Evolutionary conservation across 2,329 filamentous ascomycete species (phyloP).

Genomic region (Diaporthe sp.): DNA sequence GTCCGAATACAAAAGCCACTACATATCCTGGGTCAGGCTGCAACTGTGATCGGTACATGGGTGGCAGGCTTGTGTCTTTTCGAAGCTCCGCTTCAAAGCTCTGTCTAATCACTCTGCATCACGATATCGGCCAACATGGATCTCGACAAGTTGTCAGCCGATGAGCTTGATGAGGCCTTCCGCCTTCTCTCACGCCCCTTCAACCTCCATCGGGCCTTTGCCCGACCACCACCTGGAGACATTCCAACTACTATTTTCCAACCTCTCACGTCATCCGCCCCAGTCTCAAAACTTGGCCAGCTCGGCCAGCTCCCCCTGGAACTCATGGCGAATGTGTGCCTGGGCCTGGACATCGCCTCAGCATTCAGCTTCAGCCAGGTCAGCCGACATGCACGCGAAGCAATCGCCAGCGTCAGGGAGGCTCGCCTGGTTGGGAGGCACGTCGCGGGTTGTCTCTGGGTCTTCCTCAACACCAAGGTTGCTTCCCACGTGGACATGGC

Average conservation of each 20-base stretch:
- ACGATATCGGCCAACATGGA: background rate
- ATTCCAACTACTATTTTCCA: background rate
- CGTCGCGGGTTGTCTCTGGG: background rate
- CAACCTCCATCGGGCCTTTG: background rate
- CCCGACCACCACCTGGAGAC: background rate
- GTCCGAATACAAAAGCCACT: background rate
- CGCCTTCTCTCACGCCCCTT: background rate
- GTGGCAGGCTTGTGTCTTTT: background rate
- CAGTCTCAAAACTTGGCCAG: background rate
- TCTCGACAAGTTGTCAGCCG: background rate
- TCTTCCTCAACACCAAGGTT: slow-evolving; percentile 15
- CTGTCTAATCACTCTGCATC: background rate
- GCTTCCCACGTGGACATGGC: slow-evolving; percentile 2
- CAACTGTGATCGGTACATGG: background rate
- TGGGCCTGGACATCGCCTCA: slow-evolving; percentile 4
- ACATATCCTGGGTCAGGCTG: background rate
- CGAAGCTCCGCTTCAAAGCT: too few species aligned
- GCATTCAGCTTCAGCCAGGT: slow-evolving; percentile 21
- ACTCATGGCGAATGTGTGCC: background rate
- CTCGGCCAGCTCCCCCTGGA: slow-evolving; percentile 12
- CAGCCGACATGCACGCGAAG: slow-evolving; percentile 7
- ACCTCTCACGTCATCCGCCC: background rate
- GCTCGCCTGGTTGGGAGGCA: background rate
- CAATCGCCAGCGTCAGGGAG: background rate
- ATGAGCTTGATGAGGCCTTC: slow-evolving; percentile 11